phyloP scores from a whole-genome alignment of 495 filamentous ascomycete genomes.

The Cudoniella acicularis region DNA sequence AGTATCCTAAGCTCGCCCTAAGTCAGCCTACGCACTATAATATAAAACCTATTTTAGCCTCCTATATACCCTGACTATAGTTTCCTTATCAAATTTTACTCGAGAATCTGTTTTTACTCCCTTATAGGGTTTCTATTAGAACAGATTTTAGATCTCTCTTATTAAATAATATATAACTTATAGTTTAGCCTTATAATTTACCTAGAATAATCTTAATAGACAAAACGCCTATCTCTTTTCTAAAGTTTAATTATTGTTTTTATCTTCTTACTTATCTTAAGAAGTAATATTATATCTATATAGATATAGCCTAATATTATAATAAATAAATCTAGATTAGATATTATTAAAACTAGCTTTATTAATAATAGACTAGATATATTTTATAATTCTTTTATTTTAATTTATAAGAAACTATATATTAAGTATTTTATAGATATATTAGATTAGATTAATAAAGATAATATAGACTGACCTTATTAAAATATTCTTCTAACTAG shows the following conservation, averaged over 20 bases:
- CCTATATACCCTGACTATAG: too few relatives aligned
- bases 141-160: too few relatives aligned
- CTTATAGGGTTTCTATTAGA: too few relatives aligned
- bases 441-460: too few relatives aligned
- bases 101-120: too few relatives aligned
- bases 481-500: not conserved
- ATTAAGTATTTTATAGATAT: not conserved
- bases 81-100: too few relatives aligned
- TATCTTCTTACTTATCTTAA: not conserved
- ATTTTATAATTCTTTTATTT: conserved; percentile 9
- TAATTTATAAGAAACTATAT: conserved; percentile 2
- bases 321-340: not conserved
- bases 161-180: too few relatives aligned
- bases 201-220: not conserved
- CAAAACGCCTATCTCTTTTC: not conserved
- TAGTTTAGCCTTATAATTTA: too few relatives aligned
- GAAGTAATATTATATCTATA: not conserved
- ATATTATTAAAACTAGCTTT: not conserved
- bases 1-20: too few relatives aligned
- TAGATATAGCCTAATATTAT: not conserved
- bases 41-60: too few relatives aligned
- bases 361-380: conserved; percentile 4
- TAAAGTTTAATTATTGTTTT: not conserved
- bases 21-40: too few relatives aligned
- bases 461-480: too few relatives aligned